Evolutionary conservation across 1,284 basidiomycete species (phyloP), one percentile per base, ranked within the genome.

Genomic region (Irpex sp.): DNA sequence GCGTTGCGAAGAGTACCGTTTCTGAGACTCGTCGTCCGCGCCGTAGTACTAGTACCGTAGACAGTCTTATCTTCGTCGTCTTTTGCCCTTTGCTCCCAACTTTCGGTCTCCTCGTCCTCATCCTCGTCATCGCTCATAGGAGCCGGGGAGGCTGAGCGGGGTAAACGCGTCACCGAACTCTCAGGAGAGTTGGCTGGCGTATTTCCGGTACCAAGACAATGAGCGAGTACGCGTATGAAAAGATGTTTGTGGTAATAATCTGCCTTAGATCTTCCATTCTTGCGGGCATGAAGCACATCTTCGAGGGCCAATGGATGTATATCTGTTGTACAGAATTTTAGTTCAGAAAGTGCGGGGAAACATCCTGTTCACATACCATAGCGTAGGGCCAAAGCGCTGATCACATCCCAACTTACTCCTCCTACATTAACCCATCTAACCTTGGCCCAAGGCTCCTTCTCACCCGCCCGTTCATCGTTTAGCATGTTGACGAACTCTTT

Each of bases 361-460:
- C 26, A 26, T 54, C n/a, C 11, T 17, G 6, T 36, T 3, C 17
- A 68, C 78, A 47, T 63, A 86, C 86, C 80, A 69, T 88, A 89
- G 71, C 81, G 83, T 61, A 89, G 73, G 21, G 87, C 84, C 44
- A 90, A 71, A 0, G 83, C 80, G 67, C 85, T 88, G 65, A 91
- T 79, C 9, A 91, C 85, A 70, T 89, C 87, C 87, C 87, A 91
- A 65, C 85, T 87, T 59, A 90, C 77, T 2, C 88, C 88, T 5
- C 83, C 85, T 60, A 90, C 79, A 66, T 89, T 89, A 64, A 91
- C 88, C 88, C 88, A 91, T 40, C 88, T 75, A 9, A 89, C 86
- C 66, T 82, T 85, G 34, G 81, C 82, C 82, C 85, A 87, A 2
- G 81, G 75, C 64, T 84, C 81, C 58, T 79, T 75, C 37, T 69